phyloP scores from a whole-genome alignment of 352 stramenopile species.

The Paralagenidium karlingii region DNA sequence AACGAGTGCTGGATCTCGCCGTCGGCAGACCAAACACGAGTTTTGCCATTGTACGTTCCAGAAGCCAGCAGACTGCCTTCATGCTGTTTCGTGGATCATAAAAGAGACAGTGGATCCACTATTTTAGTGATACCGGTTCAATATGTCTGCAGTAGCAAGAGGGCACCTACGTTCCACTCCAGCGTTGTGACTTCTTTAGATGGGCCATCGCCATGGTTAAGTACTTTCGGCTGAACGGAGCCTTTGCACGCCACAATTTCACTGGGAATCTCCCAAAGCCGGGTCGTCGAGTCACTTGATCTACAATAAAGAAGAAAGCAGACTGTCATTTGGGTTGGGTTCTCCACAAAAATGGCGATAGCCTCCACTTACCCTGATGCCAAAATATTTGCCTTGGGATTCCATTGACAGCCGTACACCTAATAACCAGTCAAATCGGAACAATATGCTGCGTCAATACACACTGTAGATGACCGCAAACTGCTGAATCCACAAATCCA shows the following conservation, averaged over 20 bases:
- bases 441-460: constrained; percentile 6
- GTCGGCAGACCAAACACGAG: constrained; percentile 55
- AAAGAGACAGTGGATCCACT: not conserved
- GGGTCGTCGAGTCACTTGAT: constrained; percentile 90
- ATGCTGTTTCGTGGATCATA: constrained; percentile 19
- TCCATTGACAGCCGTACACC: constrained; percentile 97
- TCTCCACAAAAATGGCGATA: too few species aligned
- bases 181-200: constrained; percentile 98
- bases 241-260: constrained; percentile 26
- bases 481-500: too few species aligned
- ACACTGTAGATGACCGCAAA: too few species aligned
- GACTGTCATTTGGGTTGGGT: not conserved
- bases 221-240: constrained; percentile 30
- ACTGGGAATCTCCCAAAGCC: constrained; percentile 89
- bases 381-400: constrained; percentile 90
- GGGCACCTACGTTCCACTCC: constrained; percentile 91
- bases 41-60: constrained; percentile 93
- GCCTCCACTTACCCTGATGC: constrained; percentile 66
- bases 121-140: not conserved
- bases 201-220: constrained; percentile 71
- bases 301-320: constrained; percentile 1
- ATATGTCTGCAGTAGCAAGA: not conserved
- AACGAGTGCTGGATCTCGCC: constrained; percentile 77
- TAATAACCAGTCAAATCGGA: constrained; percentile 35
- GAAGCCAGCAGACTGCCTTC: constrained; percentile 89